These are phyloP conservation scores for Teunomyces stri DNA, from an alignment of 805 yeast species.

Conservation along the genomic window DNA sequence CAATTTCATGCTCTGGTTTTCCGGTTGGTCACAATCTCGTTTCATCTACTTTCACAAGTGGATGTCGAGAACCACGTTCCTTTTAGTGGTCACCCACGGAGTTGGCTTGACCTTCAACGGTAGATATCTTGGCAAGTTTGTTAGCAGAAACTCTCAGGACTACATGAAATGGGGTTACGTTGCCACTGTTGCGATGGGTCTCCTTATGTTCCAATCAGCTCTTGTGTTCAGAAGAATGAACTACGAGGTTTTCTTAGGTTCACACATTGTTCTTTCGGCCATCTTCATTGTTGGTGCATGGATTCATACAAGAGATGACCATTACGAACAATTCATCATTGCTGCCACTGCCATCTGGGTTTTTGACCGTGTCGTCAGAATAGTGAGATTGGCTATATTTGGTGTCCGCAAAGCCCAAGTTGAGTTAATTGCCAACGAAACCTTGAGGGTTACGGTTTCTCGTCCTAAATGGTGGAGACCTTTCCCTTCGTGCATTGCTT, in stretches of 20 bases:
- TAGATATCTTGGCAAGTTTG: conserved; percentile 31
- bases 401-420: conserved; percentile 40
- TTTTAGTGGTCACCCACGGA: conserved; percentile 54
- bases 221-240: conserved; percentile 48
- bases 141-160: conserved; percentile 24
- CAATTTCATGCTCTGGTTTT: conserved; percentile 19
- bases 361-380: conserved; percentile 34
- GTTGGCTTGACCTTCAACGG: conserved; percentile 31
- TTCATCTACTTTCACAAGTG: conserved; percentile 67
- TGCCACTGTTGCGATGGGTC: conserved; percentile 31
- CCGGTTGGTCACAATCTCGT: conserved; percentile 43
- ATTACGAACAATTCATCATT: conserved; percentile 21
- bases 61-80: conserved; percentile 51
- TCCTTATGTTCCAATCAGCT: conserved; percentile 48
- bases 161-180: conserved; percentile 37
- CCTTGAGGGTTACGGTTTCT: conserved; percentile 45
- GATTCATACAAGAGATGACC: conserved; percentile 45
- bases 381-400: conserved; percentile 30
- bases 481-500: conserved; percentile 57
- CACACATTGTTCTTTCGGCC: conserved; percentile 33
- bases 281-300: conserved; percentile 54
- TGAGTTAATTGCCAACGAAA: conserved; percentile 41
- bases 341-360: conserved; percentile 37
- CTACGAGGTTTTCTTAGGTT: conserved; percentile 50
- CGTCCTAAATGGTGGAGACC: conserved; percentile 51